These are phyloP conservation scores for Metschnikowia arizonensis DNA, from an alignment of 805 yeast species.

Conservation along the genomic window DNA sequence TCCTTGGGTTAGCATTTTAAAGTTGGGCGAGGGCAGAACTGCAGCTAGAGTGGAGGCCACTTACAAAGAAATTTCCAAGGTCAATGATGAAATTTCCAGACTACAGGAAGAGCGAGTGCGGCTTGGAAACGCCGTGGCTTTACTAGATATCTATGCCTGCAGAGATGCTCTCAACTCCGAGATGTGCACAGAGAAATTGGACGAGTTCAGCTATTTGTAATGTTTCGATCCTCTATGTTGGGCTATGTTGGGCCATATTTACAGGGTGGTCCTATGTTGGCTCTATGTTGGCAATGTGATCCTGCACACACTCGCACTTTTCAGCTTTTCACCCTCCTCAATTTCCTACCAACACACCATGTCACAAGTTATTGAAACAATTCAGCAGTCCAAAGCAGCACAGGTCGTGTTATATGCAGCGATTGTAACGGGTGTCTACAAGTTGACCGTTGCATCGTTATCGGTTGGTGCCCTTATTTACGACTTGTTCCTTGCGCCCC, in stretches of 20 bases:
- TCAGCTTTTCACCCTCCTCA: not conserved
- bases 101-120: slow-evolving; percentile 25
- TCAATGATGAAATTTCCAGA: slow-evolving; percentile 24
- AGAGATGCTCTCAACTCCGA: slow-evolving; percentile 35
- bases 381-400: slow-evolving; percentile 14
- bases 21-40: slow-evolving; percentile 25
- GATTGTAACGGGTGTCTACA: slow-evolving; percentile 59
- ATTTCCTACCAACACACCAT: not conserved
- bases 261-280: no score
- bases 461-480: slow-evolving; percentile 50
- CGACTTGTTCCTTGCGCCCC: slow-evolving; percentile 63
- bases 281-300: not conserved
- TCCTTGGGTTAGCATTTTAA: slow-evolving; percentile 34
- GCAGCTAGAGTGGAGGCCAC: slow-evolving; percentile 24
- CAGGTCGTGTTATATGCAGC: slow-evolving; percentile 25
- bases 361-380: slow-evolving; percentile 4
- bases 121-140: slow-evolving; percentile 15
- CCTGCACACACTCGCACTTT: not conserved
- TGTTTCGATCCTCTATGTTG: no score
- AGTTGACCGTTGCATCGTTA: slow-evolving; percentile 48
- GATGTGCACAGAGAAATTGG: slow-evolving; percentile 46
- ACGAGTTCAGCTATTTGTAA: slow-evolving; percentile 42
- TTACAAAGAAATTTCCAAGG: slow-evolving; percentile 23
- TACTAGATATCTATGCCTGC: slow-evolving; percentile 20
- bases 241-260: no score